Evolutionary conservation across 371 early-diverging fungal genomes (phyloP).

Genomic region (Mortierella sp.): DNA sequence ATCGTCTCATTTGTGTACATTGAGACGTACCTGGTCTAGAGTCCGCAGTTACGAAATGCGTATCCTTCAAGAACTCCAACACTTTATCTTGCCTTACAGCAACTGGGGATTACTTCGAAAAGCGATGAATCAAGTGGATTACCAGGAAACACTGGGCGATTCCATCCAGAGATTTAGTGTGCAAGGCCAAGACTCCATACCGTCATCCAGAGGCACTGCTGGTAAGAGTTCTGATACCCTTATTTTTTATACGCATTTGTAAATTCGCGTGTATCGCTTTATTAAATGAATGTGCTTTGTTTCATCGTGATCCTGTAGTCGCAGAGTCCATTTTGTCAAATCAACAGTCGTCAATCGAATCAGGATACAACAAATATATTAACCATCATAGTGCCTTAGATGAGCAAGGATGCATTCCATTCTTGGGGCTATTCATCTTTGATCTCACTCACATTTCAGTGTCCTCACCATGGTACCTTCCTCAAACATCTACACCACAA

Average conservation of each 20-base stretch:
- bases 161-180: not conserved
- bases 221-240: not conserved
- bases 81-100: conserved; percentile 66
- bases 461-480: conserved; percentile 40
- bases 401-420: conserved; percentile 49
- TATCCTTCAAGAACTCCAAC: conserved; percentile 65
- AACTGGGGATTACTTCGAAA: conserved; percentile 71
- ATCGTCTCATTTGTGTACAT: conserved; percentile 63
- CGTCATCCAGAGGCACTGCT: not conserved
- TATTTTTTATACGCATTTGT: not conserved
- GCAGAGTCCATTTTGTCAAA: not conserved
- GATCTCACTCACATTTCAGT: conserved; percentile 51
- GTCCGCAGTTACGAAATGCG: conserved; percentile 63
- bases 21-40: conserved; percentile 67
- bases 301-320: not conserved
- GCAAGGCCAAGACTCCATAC: conserved; percentile 3
- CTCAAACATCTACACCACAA: not conserved
- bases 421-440: conserved; percentile 47
- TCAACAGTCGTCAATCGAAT: not conserved
- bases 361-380: conserved; percentile 25
- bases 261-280: not conserved
- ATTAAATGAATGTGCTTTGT: not conserved
- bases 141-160: conserved; percentile 18
- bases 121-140: conserved; percentile 62
- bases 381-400: conserved; percentile 17